These are phyloP conservation scores for Sugiyamaella qingdaonensis DNA, from an alignment of 805 yeast species.

Conservation along the genomic window DNA sequence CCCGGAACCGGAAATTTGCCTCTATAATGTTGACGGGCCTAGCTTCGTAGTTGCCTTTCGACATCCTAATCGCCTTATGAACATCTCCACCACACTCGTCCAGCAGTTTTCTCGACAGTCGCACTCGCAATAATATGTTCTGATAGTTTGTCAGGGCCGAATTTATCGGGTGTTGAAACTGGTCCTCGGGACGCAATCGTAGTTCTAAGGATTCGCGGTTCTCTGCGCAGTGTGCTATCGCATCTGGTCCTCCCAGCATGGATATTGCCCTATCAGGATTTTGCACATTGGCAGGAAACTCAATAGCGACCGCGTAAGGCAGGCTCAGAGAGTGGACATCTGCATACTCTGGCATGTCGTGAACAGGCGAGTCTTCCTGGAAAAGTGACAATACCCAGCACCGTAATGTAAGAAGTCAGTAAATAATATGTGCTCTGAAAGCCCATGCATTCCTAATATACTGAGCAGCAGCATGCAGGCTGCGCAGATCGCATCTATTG, in stretches of 20 bases:
- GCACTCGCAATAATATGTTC: slow-evolving; percentile 33
- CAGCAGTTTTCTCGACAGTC: slow-evolving; percentile 28
- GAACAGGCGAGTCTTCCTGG: too few species aligned
- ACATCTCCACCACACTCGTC: slow-evolving; percentile 38
- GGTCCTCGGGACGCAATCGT: slow-evolving; percentile 34
- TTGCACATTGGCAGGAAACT: slow-evolving; percentile 68
- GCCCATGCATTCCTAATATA: not conserved
- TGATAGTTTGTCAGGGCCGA: slow-evolving; percentile 28
- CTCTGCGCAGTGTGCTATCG: slow-evolving; percentile 35
- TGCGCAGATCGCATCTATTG: not conserved
- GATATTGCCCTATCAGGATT: slow-evolving; percentile 40
- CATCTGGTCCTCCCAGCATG: slow-evolving; percentile 48
- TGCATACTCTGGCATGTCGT: slow-evolving; percentile 33
- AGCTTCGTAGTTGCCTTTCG: slow-evolving; percentile 46
- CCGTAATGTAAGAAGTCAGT: too few species aligned
- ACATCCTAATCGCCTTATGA: slow-evolving; percentile 59
- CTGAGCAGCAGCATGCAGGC: not conserved
- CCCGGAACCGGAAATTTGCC: slow-evolving; percentile 70
- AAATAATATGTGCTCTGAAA: not conserved
- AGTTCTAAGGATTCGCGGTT: slow-evolving; percentile 34
- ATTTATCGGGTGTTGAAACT: slow-evolving; percentile 47
- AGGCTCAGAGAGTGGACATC: slow-evolving; percentile 61
- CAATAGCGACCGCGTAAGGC: slow-evolving; percentile 71
- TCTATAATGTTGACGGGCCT: slow-evolving; percentile 66
- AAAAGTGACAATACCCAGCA: too few species aligned